Evolutionary conservation across 2,329 filamentous ascomycete species (phyloP), one percentile per base, ranked within the genome.

Genomic region (Plenodomus biglobosus): DNA sequence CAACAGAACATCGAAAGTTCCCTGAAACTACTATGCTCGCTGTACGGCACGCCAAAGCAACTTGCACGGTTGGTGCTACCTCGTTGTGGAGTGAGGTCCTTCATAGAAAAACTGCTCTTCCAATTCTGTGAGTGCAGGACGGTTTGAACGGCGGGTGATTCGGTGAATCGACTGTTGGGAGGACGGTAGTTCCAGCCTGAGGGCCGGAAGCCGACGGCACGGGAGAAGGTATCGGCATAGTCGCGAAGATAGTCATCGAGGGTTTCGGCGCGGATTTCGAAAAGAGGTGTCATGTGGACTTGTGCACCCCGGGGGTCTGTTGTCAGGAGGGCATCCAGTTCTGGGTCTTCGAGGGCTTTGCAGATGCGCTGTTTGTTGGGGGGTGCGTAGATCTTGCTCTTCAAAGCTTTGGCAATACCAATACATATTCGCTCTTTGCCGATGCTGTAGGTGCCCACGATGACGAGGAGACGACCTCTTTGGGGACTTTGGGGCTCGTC

Each of bases 381-480:
- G 1, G 90, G 84, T 0, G 92, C 92, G 65, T 87, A 99, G 53
- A 99, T 97, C 66, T 95, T 96, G 59, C 86, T 89, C 34, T 85
- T 79, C 2, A 99, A 78, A 0, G 92, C 92, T 61, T 86, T 84
- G 3, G 94, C 94, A 55, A 99, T 95, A 37, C 90, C 92, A 24
- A 96, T 79, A 68, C 92, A 97, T 57, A 99, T 92, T 35, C 92
- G 87, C 72, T 99, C 94, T 74, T 99, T 99, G 65, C 94, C 94
- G 63, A 99, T 99, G 61, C 88, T 95, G 74, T 99, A 99, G 0
- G 94, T 99, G 38, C 94, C 94, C 52, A 96, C 95, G 6, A 99
- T 84, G 4, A 99, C 89, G 0, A 99, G 81, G 2, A 99, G 80
- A 3, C 90, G 85, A 39, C 88, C 85, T 38, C 78, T 78, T 22